Evolutionary conservation across 768 basidiomycete species (phyloP), one percentile per base, ranked within the genome.

Genomic region (Rhodocollybia butyracea): DNA sequence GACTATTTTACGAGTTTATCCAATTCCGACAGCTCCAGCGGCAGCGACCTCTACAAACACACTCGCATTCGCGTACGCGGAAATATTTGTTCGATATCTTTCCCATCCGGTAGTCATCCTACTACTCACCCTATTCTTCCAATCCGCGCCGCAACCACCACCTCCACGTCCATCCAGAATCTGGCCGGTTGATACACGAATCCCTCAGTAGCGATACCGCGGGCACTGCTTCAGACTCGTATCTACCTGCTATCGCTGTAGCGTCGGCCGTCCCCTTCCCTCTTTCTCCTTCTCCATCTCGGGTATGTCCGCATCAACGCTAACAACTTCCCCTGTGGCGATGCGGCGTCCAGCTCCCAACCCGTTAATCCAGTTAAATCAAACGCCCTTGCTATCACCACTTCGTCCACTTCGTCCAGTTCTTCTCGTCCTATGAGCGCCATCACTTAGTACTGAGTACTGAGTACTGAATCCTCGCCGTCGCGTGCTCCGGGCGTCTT

Each of bases 331-430:
- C 45, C 65, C 63, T 21, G 59, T 68, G 34, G 66, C 70, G 1
- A 73, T 74, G 41, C 60, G 73, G 5, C 57, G 69, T 38, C 71
- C 70, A 17, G 64, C 60, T 19, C 60, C 70, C 51, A 70, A 68
- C 58, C 64, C 2, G 67, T 71, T 1, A 66, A 74, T 51, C 74
- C 72, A 8, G 76, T 76, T 65, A 76, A 76, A 52, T 62, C 68
- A 22, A 73, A 70, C 54, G 74, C 75, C 0, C 54, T 76, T 64
- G 52, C 59, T 26, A 63, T 59, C 59, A 63, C 19, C 56, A 56
- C 2, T 63, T 56, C 22, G n/a, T n/a, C n/a, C n/a, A n/a, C n/a
- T n/a, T n/a, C n/a, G 31, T 58, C 42, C 39, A 11, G 31, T n/a
- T 29, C 26, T 30, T 22, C 39, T 2, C 51, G 27, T 29, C 8